Evolutionary conservation across 1,284 basidiomycete species (phyloP), one percentile per base, ranked within the genome.

Genomic region (Cryptococcus sp.): DNA sequence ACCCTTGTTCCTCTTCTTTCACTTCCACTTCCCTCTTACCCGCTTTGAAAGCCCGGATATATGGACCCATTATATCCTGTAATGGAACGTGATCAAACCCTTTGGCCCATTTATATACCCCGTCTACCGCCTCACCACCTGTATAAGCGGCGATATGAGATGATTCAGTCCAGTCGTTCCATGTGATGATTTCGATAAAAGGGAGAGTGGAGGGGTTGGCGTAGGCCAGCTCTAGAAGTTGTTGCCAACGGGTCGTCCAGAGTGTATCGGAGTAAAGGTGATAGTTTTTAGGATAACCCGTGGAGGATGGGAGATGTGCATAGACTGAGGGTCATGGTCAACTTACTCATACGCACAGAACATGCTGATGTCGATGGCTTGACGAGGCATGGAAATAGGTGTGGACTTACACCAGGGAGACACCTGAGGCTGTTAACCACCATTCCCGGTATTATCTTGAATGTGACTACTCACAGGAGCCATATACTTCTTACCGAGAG

Each of bases 151-250:
- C 33, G 33, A 50, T 42, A 7, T 10, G n/a, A 15, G 49, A 50
- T 8, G 49, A 50, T 42, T 50, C 49, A 37, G 49, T 50, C 49
- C 49, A 50, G 49, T 50, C 49, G 37, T 50, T 50, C 49, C 49
- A 50, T n/a, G 49, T 50, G 49, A 50, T 50, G 35, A 50, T 42
- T 30, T 50, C 49, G n/a, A 50, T 31, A 34, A 50, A 50, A 7
- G 6, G 8, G 10, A 49, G 14, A 10, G 45, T 30, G 23, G 14
- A 11, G 14, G 47, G 34, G 32, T 49, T 8, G 7, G 33, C 30
- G 30, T 7, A n/a, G 23, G 35, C 49, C 8, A 50, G 30, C 7
- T 31, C 14, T 6, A 50, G 15, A 30, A 50, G 7, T 32, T 50
- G 35, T 10, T 7, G 8, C 37, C 33, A 42, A 6, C 49, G 49